Conservation (phyloP, 1,139 yeast genomes). For the Magnusiomyces tetraspermus region DNA sequence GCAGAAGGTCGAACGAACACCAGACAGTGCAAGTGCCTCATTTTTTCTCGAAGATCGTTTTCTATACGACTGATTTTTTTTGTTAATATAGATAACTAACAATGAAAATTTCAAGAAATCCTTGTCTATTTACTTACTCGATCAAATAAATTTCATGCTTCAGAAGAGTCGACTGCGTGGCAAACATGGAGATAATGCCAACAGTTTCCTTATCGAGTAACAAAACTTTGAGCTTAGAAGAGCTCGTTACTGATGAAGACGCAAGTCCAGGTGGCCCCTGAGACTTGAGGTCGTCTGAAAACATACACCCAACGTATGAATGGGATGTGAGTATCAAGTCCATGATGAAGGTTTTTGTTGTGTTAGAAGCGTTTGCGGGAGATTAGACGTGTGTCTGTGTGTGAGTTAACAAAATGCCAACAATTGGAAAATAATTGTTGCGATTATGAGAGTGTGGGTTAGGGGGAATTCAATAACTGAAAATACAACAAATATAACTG, state of each 20-base stretch:
- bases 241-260: slow-evolving; percentile 29
- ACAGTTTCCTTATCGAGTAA: slow-evolving; percentile 66
- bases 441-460: background rate
- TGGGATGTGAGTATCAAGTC: slow-evolving; percentile 45
- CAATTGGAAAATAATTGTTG: background rate
- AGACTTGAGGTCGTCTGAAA: slow-evolving; percentile 22
- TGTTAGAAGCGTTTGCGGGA: too few relatives aligned
- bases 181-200: slow-evolving; percentile 70
- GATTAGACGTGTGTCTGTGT: background rate
- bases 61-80: slow-evolving; percentile 36
- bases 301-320: slow-evolving; percentile 41
- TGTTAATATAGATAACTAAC: background rate
- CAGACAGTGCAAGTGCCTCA: slow-evolving; percentile 78
- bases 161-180: slow-evolving; percentile 78
- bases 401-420: background rate
- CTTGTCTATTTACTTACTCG: slow-evolving; percentile 34
- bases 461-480: background rate
- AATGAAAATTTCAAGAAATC: background rate
- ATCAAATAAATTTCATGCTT: slow-evolving; percentile 74
- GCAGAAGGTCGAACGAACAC: slow-evolving; percentile 68
- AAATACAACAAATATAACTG: background rate
- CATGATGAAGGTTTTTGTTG: slow-evolving; percentile 31
- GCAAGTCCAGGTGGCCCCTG: slow-evolving; percentile 18
- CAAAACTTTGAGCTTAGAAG: slow-evolving; percentile 55
- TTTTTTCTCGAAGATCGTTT: slow-evolving; percentile 54